Evolutionary conservation across 192 early-diverging fungal genomes (phyloP).

Genomic region (Podila epigama): DNA sequence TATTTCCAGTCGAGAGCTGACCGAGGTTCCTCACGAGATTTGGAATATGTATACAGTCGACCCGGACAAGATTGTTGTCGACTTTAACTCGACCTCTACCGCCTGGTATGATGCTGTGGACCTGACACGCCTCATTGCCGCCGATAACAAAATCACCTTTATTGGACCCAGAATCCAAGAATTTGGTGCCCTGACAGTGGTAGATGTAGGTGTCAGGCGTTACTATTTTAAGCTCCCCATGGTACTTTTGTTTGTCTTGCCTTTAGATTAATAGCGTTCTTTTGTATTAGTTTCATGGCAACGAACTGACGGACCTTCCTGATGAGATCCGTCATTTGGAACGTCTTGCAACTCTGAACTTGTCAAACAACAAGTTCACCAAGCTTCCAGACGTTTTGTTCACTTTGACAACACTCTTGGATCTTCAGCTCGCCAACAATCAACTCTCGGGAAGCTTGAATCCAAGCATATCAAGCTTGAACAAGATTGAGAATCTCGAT

Average conservation of each 20-base stretch:
- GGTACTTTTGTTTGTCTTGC: not conserved
- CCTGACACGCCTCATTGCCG: slow-evolving; percentile 56
- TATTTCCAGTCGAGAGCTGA: slow-evolving; percentile 55
- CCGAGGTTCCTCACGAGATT: slow-evolving; percentile 56
- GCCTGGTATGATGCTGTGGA: slow-evolving; percentile 64
- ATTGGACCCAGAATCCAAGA: slow-evolving; percentile 60
- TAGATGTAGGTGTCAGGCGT: slow-evolving; percentile 56
- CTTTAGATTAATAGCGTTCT: not conserved
- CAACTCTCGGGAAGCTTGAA: slow-evolving; percentile 45
- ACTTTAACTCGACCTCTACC: slow-evolving; percentile 51
- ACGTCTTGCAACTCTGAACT: slow-evolving; percentile 45
- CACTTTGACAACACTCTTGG: slow-evolving; percentile 28
- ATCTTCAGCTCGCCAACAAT: slow-evolving; percentile 50
- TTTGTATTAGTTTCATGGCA: slow-evolving; percentile 52
- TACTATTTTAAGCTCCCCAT: not conserved
- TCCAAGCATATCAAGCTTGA: slow-evolving; percentile 31
- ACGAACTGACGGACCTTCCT: slow-evolving; percentile 53
- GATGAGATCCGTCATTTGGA: slow-evolving; percentile 41
- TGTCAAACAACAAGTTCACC: slow-evolving; percentile 54
- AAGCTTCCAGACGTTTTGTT: slow-evolving; percentile 50
- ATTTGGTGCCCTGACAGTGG: slow-evolving; percentile 51
- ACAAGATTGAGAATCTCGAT: slow-evolving; percentile 49
- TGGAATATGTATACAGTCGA: slow-evolving; percentile 68
- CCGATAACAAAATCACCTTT: slow-evolving; percentile 55
- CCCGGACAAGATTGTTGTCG: slow-evolving; percentile 53